Conservation (phyloP, 352 stramenopile species). For the Phytopythium vexans region DNA sequence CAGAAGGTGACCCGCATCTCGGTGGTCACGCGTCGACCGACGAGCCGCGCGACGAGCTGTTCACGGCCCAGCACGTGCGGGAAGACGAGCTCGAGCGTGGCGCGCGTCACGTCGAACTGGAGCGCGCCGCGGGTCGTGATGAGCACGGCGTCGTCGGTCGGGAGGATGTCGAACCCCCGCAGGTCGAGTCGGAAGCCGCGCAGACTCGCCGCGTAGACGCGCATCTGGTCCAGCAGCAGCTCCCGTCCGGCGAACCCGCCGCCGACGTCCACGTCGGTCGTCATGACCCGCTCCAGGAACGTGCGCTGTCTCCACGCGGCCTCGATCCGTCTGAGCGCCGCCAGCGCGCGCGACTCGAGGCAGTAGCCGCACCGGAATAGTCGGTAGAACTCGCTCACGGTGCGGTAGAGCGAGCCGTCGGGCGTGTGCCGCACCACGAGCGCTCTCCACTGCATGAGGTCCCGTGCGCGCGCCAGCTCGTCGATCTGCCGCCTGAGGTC, state of each 20-base stretch:
- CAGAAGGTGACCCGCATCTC: conserved; percentile 17
- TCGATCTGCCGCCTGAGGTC: conserved; percentile 36
- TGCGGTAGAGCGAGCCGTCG: conserved; percentile 22
- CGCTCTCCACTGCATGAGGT: conserved; percentile 20
- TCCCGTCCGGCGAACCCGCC: conserved; percentile 17
- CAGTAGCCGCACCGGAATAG: conserved; percentile 17
- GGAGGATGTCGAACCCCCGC: conserved; percentile 22
- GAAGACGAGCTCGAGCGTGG: conserved; percentile 30
- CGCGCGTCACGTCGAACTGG: conserved; percentile 20
- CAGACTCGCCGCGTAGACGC: conserved; percentile 33
- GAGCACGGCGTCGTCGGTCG: conserved; percentile 15
- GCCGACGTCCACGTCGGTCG: conserved; percentile 23
- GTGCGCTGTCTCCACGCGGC: too few species aligned
- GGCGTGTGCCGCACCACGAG: conserved; percentile 15
- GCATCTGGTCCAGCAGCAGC: conserved; percentile 26
- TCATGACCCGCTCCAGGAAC: conserved; percentile 33
- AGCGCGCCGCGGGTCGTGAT: conserved; percentile 13
- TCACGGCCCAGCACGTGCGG: conserved; percentile 28
- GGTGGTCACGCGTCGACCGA: conserved; percentile 23
- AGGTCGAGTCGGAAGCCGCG: conserved; percentile 28
- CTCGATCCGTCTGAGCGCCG: too few species aligned
- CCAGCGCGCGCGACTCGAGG: conserved; percentile 7
- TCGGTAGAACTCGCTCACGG: conserved; percentile 18
- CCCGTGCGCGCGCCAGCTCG: conserved; percentile 14
- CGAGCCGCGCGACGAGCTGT: conserved; percentile 24